Evolutionary conservation across 441 rosid genomes (phyloP).

Genomic region (Sinapis alba): DNA sequence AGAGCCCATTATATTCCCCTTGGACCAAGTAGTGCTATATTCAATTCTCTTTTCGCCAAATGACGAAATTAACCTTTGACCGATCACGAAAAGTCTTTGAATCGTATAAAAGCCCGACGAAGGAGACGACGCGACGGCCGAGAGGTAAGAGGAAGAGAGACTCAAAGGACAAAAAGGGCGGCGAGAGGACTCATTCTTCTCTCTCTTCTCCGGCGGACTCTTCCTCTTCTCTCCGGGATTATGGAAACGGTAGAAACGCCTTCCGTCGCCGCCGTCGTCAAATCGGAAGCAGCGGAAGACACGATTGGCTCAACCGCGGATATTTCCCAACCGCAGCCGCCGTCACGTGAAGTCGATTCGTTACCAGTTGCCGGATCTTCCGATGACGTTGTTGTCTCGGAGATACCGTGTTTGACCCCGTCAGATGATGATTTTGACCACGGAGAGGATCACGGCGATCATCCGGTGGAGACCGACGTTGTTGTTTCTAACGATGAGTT

Average conservation of each 20-base stretch:
- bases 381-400: slow-evolving; percentile 42
- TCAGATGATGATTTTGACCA: slow-evolving; percentile 56
- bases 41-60: not conserved
- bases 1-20: not conserved
- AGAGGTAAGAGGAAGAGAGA: slow-evolving; percentile 39
- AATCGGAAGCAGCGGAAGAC: slow-evolving; percentile 3
- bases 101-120: slow-evolving; percentile 15
- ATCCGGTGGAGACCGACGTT: slow-evolving; percentile 36
- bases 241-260: slow-evolving; percentile 54
- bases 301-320: slow-evolving; percentile 8
- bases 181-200: slow-evolving; percentile 38
- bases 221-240: slow-evolving; percentile 42
- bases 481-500: slow-evolving; percentile 52
- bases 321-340: slow-evolving; percentile 17
- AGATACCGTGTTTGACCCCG: slow-evolving; percentile 38
- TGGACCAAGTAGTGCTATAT: not conserved
- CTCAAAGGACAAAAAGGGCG: slow-evolving; percentile 21
- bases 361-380: slow-evolving; percentile 50
- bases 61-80: slow-evolving; percentile 34
- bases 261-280: slow-evolving; percentile 28
- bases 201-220: slow-evolving; percentile 37
- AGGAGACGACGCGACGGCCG: slow-evolving; percentile 28
- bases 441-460: slow-evolving; percentile 47
- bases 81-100: slow-evolving; percentile 1
- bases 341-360: slow-evolving; percentile 40